Evolutionary conservation across 2,329 filamentous ascomycete species (phyloP).

Genomic region (Lecanicillium sp.): DNA sequence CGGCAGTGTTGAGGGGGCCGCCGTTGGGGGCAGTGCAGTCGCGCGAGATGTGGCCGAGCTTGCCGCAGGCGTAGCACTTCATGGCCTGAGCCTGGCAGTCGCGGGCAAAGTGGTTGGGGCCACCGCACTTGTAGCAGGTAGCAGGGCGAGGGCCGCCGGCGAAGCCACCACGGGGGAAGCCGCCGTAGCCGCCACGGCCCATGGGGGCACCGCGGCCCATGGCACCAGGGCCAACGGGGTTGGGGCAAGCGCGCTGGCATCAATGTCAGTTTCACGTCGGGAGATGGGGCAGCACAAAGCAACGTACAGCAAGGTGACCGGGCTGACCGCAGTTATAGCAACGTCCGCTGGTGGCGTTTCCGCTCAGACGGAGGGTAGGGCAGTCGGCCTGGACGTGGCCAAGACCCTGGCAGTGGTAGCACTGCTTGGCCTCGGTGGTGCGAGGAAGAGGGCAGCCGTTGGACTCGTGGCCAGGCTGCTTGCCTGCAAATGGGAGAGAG

Average conservation of each 20-base stretch:
- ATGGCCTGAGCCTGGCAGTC: constrained; percentile 98
- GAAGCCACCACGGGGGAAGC: constrained; percentile 67
- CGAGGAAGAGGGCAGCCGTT: constrained; percentile 94
- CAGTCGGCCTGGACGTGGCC: constrained; percentile 98
- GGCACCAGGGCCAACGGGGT: constrained; percentile 50
- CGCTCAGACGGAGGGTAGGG: constrained; percentile 88
- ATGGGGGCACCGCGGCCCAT: constrained; percentile 61
- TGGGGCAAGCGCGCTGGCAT: constrained; percentile 70
- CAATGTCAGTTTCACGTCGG: not conserved
- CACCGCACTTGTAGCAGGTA: constrained; percentile 68
- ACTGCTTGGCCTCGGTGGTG: constrained; percentile 98
- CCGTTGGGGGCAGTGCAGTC: constrained; percentile 97
- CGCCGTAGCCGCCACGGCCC: constrained; percentile 61
- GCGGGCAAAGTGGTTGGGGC: constrained; percentile 95
- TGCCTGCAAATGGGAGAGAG: constrained; percentile 19
- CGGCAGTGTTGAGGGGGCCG: constrained; percentile 87
- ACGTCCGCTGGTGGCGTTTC: constrained; percentile 70
- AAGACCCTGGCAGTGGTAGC: constrained; percentile 98
- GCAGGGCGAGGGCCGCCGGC: constrained; percentile 60
- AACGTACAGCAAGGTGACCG: constrained; percentile 79
- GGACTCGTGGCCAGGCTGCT: constrained; percentile 70
- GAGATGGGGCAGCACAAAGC: not conserved
- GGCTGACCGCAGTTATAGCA: constrained; percentile 96
- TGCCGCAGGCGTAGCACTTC: constrained; percentile 97
- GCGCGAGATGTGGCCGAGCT: constrained; percentile 84